Conservation (phyloP, 176 grass and related monocot genomes). For the Puccinellia tenuiflora region DNA sequence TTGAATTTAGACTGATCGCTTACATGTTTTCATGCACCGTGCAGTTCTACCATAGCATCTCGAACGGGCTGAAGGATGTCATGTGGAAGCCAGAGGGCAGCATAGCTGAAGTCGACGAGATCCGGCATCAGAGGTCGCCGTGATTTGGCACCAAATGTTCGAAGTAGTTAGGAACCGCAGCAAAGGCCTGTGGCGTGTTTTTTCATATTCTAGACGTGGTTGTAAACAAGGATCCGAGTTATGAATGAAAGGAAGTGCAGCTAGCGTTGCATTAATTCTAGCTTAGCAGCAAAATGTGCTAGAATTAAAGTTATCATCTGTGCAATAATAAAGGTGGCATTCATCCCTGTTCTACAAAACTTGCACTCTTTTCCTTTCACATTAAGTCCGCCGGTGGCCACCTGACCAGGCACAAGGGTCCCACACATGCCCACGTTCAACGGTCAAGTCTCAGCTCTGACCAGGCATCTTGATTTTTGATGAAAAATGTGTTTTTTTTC, state of each 20-base stretch:
- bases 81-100: slow-evolving; percentile 66
- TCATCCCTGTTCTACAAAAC: neutral
- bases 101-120: slow-evolving; percentile 31
- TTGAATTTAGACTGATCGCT: neutral
- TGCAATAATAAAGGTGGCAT: neutral
- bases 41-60: slow-evolving; percentile 85
- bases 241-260: slow-evolving; percentile 25
- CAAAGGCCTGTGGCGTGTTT: neutral
- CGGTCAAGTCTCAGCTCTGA: too few species aligned
- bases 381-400: too few species aligned
- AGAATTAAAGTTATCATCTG: neutral
- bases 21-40: neutral
- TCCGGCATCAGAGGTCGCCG: neutral
- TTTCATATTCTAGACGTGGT: neutral
- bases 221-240: slow-evolving; percentile 2
- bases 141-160: slow-evolving; percentile 4
- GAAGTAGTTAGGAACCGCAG: neutral
- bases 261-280: neutral
- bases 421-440: too few species aligned
- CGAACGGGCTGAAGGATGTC: slow-evolving; percentile 75
- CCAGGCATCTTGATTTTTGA: too few species aligned
- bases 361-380: neutral
- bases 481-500: too few species aligned
- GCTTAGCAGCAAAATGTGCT: neutral
- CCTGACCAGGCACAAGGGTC: too few species aligned